phyloP scores from a whole-genome alignment of 192 early-diverging fungal genomes.

The Coemansia asiatica region DNA sequence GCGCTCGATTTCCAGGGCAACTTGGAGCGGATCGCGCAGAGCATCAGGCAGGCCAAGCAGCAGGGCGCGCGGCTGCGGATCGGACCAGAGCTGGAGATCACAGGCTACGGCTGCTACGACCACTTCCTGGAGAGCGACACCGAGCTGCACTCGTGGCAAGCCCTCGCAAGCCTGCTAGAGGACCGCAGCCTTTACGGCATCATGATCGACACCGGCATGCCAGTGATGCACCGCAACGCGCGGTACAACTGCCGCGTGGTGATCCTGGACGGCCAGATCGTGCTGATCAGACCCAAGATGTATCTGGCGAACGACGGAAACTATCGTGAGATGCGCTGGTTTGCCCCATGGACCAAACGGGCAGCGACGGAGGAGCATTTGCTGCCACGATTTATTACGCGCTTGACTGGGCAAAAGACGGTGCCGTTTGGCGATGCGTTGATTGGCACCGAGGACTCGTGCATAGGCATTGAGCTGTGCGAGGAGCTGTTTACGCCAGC shows the following conservation, averaged over 20 bases:
- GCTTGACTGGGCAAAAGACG: conserved; percentile 72
- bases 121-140: conserved; percentile 98
- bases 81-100: conserved; percentile 95
- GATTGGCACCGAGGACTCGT: conserved; percentile 78
- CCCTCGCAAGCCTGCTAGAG: conserved; percentile 71
- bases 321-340: conserved; percentile 96
- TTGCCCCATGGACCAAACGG: conserved; percentile 77
- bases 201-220: conserved; percentile 95
- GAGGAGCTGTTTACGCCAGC: conserved; percentile 97
- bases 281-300: conserved; percentile 97
- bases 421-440: conserved; percentile 93
- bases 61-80: conserved; percentile 79
- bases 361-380: conserved; percentile 71
- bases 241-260: conserved; percentile 98
- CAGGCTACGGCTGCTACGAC: conserved; percentile 98
- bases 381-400: conserved; percentile 79
- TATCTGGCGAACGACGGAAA: conserved; percentile 96
- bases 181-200: conserved; percentile 71
- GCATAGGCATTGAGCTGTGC: conserved; percentile 91
- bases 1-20: conserved; percentile 97
- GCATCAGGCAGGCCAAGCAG: conserved; percentile 80
- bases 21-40: conserved; percentile 78
- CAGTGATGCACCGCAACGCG: conserved; percentile 84
- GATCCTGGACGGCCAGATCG: conserved; percentile 74
- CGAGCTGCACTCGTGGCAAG: conserved; percentile 91